Evolutionary conservation across 371 early-diverging fungal species (phyloP).

Genomic region (Circinella minor): DNA sequence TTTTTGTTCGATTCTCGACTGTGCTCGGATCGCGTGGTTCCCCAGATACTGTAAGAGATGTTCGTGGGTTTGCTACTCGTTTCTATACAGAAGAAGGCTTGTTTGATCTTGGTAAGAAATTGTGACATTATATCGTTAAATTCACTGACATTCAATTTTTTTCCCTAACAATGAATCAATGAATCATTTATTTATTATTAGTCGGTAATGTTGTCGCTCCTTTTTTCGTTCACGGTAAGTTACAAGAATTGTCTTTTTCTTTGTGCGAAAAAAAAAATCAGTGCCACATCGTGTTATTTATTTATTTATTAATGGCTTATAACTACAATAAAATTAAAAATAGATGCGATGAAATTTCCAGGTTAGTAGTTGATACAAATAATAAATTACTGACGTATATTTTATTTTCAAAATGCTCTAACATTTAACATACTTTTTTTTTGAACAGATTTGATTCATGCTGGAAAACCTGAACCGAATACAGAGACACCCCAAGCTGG

Average conservation of each 20-base stretch:
- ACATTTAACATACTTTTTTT: background rate
- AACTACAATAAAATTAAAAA: background rate
- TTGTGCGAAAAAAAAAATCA: background rate
- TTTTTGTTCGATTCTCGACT: slow-evolving; percentile 64
- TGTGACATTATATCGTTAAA: background rate
- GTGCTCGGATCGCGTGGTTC: slow-evolving; percentile 59
- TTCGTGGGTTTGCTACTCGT: slow-evolving; percentile 63
- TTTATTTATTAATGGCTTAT: too few relatives aligned
- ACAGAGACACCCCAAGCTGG: slow-evolving; percentile 50
- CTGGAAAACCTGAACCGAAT: slow-evolving; percentile 55
- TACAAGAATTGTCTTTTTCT: background rate
- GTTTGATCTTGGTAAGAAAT: slow-evolving; percentile 41
- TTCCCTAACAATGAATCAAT: background rate
- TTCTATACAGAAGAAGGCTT: slow-evolving; percentile 68
- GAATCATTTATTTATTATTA: background rate
- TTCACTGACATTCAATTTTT: too few relatives aligned
- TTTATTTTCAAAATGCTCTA: too few relatives aligned
- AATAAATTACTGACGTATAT: too few relatives aligned
- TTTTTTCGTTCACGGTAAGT: slow-evolving; percentile 42
- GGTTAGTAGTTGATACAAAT: background rate
- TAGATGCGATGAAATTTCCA: slow-evolving; percentile 51
- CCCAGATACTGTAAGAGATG: slow-evolving; percentile 60
- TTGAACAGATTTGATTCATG: slow-evolving; percentile 47
- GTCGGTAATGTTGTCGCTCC: slow-evolving; percentile 57
- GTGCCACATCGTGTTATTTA: too few relatives aligned